Base-by-base conservation (phyloP, 106 monocot species). In the Platanthera zijinensis region DNA sequence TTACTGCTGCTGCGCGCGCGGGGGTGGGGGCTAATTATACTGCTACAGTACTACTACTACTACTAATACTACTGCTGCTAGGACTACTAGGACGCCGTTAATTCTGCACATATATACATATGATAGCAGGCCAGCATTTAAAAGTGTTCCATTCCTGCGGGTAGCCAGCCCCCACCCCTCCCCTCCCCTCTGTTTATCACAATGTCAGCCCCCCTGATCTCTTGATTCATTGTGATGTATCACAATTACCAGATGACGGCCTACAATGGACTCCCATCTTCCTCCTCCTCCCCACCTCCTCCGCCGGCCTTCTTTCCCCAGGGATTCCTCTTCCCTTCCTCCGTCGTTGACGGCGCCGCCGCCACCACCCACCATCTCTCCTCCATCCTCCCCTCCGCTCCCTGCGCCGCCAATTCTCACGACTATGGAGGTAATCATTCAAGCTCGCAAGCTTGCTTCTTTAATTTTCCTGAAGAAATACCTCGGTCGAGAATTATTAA, bases 251-350 rank as follows among this genome's bases (percentile, higher is more conserved):
- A 75, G 12, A 92, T 89, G 88, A 57, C 25, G 25, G 25, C 85
- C 69, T 83, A 78, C 86, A 89, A 90, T 84, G 89, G 83, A 15
- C 80, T 83, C 83, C 61, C 87, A 7, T 70, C 88, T 3, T 78
- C 92, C 30, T 74, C 91, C 15, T 74, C 88, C 57, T 91, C 87
- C 78, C 87, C 92, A 78, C 85, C 86, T 72, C 75, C 88, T 79
- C 90, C 92, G 76, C 87, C 86, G 50, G 67, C 84, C 5, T 87
- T 79, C 78, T 92, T 93, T 78, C 83, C 63, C 14, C 76, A 78
- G 39, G 19, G 45, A 8, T 57, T 54, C 56, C 52, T 54, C 39
- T 46, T 54, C 56, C 76, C 57, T 3, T 28, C 69, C 32, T 19
- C 52, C 4, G 47, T 52, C 7, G n/a, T n/a, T n/a, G 85, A 89